A percentile compares a stretch with the other conserved stretches of the same genome.
Evolutionary conservation across 768 basidiomycete genomes (phyloP).

Genomic region (Russula abietina): DNA sequence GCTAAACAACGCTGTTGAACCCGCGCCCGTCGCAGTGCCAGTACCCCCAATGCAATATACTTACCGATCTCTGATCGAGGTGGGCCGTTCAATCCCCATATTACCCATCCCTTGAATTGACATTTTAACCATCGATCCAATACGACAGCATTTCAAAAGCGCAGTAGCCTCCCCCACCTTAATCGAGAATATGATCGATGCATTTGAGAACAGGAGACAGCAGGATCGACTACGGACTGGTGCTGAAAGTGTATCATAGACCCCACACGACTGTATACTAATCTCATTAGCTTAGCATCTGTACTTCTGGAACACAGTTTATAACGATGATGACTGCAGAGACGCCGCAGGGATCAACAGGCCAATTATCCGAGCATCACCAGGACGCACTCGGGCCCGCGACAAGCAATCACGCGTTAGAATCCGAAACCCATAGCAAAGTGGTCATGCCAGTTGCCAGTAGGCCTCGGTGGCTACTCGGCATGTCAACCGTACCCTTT

Average conservation of each 20-base stretch:
- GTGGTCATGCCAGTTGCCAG: too few species aligned
- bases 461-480: too few species aligned
- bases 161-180: background rate
- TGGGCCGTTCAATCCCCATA: background rate
- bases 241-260: slow-evolving; percentile 4
- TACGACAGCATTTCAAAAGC: slow-evolving; percentile 10
- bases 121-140: background rate
- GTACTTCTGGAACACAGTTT: background rate
- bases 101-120: background rate
- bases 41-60: slow-evolving; percentile 11
- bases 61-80: slow-evolving; percentile 11
- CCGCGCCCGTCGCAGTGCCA: background rate
- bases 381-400: too few species aligned
- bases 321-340: background rate
- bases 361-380: background rate
- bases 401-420: too few species aligned
- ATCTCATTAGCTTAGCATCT: background rate
- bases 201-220: slow-evolving; percentile 3
- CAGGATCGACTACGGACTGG: background rate
- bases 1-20: background rate
- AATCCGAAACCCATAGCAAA: too few species aligned
- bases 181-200: slow-evolving; percentile 1
- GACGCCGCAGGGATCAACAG: background rate
- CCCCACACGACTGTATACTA: background rate
- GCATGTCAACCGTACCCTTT: background rate